phyloP scores from a whole-genome alignment of 2,329 filamentous ascomycete species.

The Eutypella sp. region DNA sequence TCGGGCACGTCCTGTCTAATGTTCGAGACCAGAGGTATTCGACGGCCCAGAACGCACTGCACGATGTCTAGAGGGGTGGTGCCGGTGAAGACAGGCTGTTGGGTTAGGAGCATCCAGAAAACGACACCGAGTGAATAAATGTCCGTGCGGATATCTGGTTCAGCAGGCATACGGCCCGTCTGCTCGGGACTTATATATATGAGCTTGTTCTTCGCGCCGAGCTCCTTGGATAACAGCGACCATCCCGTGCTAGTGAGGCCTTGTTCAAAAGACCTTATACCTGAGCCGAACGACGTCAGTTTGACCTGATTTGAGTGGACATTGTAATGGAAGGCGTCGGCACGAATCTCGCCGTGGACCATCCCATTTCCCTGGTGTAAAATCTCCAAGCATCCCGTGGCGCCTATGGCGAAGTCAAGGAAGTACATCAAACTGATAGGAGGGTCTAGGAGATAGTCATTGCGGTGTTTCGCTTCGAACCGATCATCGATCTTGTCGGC shows the following conservation, averaged over 20 bases:
- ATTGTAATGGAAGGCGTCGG: constrained; percentile 87
- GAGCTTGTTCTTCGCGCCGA: constrained; percentile 83
- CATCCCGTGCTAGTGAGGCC: constrained; percentile 81
- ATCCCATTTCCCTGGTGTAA: constrained; percentile 84
- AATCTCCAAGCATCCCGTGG: constrained; percentile 79
- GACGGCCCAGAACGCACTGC: constrained; percentile 77
- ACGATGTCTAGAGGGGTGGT: constrained; percentile 82
- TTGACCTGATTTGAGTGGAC: constrained; percentile 65
- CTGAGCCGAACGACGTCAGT: constrained; percentile 80
- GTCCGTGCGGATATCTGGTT: constrained; percentile 87
- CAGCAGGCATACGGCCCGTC: constrained; percentile 85
- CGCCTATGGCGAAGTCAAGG: constrained; percentile 86
- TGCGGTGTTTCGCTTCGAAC: constrained; percentile 40
- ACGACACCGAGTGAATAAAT: constrained; percentile 88
- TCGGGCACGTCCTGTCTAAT: constrained; percentile 81
- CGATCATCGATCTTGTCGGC: constrained; percentile 47
- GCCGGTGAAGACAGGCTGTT: constrained; percentile 74
- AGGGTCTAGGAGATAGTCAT: constrained; percentile 45
- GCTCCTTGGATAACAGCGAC: constrained; percentile 75
- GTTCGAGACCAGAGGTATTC: constrained; percentile 70
- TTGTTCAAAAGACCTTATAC: constrained; percentile 83
- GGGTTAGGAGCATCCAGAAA: constrained; percentile 81
- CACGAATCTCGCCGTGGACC: constrained; percentile 85
- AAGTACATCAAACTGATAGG: constrained; percentile 71
- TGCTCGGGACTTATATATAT: constrained; percentile 93